Conservation (phyloP, 192 early-diverging fungal species). For the Kickxella alabastrina region DNA sequence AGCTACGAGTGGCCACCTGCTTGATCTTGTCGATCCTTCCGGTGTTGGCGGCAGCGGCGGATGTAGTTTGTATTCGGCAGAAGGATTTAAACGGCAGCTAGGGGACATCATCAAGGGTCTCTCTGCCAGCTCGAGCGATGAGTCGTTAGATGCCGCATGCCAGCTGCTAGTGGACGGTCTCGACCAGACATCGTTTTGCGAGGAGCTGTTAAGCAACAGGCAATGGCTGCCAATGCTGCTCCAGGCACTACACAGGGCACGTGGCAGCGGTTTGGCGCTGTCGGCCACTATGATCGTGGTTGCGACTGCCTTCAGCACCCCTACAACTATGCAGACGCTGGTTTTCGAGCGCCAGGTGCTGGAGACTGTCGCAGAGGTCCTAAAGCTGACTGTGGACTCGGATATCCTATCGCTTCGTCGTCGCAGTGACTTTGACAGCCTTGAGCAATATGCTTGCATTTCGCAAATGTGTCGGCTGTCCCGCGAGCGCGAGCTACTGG, state of each 20-base stretch:
- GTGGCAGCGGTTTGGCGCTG: constrained; percentile 10
- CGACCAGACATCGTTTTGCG: constrained; percentile 21
- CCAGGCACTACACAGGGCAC: constrained; percentile 23
- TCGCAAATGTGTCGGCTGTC: constrained; percentile 23
- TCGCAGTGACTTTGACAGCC: constrained; percentile 16
- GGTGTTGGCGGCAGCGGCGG: background rate
- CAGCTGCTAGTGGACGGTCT: constrained; percentile 17
- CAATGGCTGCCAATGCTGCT: constrained; percentile 28
- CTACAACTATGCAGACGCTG: constrained; percentile 31
- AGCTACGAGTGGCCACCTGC: background rate
- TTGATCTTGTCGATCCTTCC: constrained; percentile 5
- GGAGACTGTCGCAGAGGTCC: constrained; percentile 37
- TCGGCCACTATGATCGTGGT: constrained; percentile 21
- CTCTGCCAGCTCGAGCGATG: background rate
- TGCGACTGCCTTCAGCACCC: constrained; percentile 22
- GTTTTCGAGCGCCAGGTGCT: constrained; percentile 45
- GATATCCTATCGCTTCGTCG: constrained; percentile 27
- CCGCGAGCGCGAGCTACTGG: constrained; percentile 13
- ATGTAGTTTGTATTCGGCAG: constrained; percentile 1
- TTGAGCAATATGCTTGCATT: constrained; percentile 13
- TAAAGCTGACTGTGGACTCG: constrained; percentile 7
- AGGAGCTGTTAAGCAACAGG: constrained; percentile 27
- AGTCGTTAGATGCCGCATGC: constrained; percentile 9
- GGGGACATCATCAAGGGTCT: constrained; percentile 24
- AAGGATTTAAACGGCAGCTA: constrained; percentile 23